Conservation (phyloP, 331 rosid genomes). For the Pyrus hybrid region DNA sequence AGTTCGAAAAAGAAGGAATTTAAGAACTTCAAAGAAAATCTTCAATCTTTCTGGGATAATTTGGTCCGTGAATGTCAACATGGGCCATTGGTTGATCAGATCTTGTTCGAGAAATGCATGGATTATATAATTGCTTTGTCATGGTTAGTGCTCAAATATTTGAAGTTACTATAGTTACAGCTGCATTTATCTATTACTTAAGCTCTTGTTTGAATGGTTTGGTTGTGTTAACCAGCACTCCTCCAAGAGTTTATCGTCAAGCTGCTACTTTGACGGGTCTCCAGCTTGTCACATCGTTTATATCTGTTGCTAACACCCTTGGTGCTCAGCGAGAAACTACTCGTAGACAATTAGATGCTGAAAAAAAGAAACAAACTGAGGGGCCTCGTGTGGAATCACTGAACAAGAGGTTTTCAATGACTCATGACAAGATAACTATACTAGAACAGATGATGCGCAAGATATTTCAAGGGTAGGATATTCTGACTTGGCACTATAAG, state of each 20-base stretch:
- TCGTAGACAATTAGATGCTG: conserved; percentile 93
- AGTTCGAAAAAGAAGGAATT: conserved; percentile 83
- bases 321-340: conserved; percentile 88
- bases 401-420: conserved; percentile 67
- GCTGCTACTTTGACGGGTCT: conserved; percentile 91
- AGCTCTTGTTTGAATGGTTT: conserved; percentile 5
- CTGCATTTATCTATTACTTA: conserved; percentile 8
- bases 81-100: conserved; percentile 85
- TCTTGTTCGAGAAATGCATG: conserved; percentile 96
- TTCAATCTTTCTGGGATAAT: conserved; percentile 76
- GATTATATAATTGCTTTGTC: conserved; percentile 91
- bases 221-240: conserved; percentile 54
- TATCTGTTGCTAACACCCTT: conserved; percentile 72
- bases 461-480: conserved; percentile 82
- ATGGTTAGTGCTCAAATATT: conserved; percentile 51
- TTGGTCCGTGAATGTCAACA: conserved; percentile 85
- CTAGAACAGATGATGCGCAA: conserved; percentile 98
- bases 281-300: conserved; percentile 89
- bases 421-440: conserved; percentile 73
- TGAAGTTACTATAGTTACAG: conserved; percentile 9
- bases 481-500: conserved; percentile 13
- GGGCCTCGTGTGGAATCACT: conserved; percentile 94
- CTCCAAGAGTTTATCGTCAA: conserved; percentile 96
- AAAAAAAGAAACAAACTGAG: conserved; percentile 78
- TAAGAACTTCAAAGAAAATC: conserved; percentile 85